Evolutionary conservation across 179 eudicot species (phyloP).

Genomic region (Actinidia arguta): DNA sequence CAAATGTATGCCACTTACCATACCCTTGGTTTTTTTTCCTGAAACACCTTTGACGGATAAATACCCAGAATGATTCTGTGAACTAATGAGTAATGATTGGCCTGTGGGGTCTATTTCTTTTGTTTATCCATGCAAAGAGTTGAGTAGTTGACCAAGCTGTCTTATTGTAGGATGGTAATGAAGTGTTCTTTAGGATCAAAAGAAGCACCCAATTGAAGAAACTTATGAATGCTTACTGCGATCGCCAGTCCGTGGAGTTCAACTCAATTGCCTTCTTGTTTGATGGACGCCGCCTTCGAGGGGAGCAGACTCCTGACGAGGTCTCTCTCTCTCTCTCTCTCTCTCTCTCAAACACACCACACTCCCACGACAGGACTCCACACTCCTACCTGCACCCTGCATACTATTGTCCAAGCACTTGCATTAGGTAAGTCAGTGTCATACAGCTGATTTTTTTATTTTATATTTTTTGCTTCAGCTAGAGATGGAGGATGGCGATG

Average conservation of each 20-base stretch:
- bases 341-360: slow-evolving; percentile 32
- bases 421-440: neutral
- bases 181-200: slow-evolving; percentile 34
- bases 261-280: slow-evolving; percentile 33
- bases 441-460: neutral
- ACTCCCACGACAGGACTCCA: too few species aligned
- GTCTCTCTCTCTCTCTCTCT: slow-evolving; percentile 18
- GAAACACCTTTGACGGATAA: neutral
- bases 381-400: too few species aligned
- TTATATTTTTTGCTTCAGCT: slow-evolving; percentile 9
- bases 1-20: neutral
- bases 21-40: neutral
- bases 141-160: neutral
- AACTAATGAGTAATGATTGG: neutral
- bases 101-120: neutral
- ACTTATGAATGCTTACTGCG: slow-evolving; percentile 35
- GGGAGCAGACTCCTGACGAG: slow-evolving; percentile 39
- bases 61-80: neutral
- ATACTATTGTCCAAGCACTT: neutral
- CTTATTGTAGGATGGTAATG: slow-evolving; percentile 30
- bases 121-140: neutral
- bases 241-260: slow-evolving; percentile 32
- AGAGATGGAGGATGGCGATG: slow-evolving; percentile 28
- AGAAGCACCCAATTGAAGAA: slow-evolving; percentile 32
- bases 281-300: slow-evolving; percentile 35